A percentile compares a stretch with the other conserved stretches of the same genome.
Evolutionary conservation across 371 early-diverging fungal genomes (phyloP).

Genomic region (Dentiscutata heterogama): DNA sequence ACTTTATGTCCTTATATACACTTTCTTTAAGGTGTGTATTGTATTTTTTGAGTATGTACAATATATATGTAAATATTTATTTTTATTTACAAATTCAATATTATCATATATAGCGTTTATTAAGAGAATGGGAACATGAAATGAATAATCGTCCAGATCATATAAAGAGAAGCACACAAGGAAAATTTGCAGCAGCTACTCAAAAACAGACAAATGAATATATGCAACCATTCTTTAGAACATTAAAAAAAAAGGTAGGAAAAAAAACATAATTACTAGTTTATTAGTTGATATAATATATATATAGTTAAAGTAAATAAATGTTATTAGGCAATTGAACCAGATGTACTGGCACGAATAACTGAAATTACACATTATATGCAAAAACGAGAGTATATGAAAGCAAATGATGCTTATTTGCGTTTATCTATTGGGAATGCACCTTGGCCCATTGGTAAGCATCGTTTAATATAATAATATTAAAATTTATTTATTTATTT

Average conservation of each 20-base stretch:
- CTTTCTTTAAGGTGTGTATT: slow-evolving; percentile 75
- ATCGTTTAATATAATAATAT: slow-evolving; percentile 64
- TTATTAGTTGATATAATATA: background rate
- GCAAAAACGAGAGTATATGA: slow-evolving; percentile 89
- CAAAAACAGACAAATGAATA: slow-evolving; percentile 90
- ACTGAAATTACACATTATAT: slow-evolving; percentile 89
- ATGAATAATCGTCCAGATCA: slow-evolving; percentile 85
- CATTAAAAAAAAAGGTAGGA: slow-evolving; percentile 74
- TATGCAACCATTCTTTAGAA: slow-evolving; percentile 90
- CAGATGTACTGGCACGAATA: slow-evolving; percentile 88
- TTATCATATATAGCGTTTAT: slow-evolving; percentile 61
- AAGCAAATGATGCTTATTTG: slow-evolving; percentile 95
- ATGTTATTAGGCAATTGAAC: slow-evolving; percentile 64
- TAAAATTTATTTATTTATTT: background rate
- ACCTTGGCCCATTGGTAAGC: slow-evolving; percentile 99
- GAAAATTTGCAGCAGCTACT: slow-evolving; percentile 85
- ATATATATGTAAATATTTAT: background rate
- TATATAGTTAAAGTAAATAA: background rate
- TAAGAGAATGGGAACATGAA: slow-evolving; percentile 90
- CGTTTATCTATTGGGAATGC: slow-evolving; percentile 97
- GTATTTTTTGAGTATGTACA: background rate
- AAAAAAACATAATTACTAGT: background rate
- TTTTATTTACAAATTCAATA: background rate
- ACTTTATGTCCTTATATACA: slow-evolving; percentile 78
- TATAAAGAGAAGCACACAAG: slow-evolving; percentile 73